Percentiles rank a stretch among this genome's conserved stretches.
phyloP scores from a whole-genome alignment of 768 basidiomycete species.

The Inosperma sp. region DNA sequence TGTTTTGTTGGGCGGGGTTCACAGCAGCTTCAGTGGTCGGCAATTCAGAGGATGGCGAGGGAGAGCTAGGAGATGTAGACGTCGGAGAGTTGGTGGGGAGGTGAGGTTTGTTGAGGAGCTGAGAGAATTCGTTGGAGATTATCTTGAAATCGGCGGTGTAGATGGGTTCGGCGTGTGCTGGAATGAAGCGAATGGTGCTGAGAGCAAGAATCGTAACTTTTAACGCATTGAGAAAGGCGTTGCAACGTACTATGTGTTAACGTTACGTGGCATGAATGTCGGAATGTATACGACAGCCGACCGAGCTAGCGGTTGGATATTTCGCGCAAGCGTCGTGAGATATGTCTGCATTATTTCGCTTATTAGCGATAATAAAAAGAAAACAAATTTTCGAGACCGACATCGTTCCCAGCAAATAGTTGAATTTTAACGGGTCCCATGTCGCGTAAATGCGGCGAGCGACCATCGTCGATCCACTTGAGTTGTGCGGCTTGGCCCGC shows the following conservation, averaged over 20 bases:
- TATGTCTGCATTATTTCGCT: constrained; percentile 30
- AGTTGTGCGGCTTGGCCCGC: constrained; percentile 41
- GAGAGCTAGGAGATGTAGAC: not conserved
- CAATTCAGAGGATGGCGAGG: constrained; percentile 4
- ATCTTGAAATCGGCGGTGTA: constrained; percentile 54
- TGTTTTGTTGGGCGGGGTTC: too few species aligned
- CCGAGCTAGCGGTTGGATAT: constrained; percentile 35
- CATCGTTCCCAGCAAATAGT: constrained; percentile 42
- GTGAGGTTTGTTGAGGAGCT: constrained; percentile 13
- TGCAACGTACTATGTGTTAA: constrained; percentile 29
- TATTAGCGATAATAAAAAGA: not conserved
- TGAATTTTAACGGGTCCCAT: constrained; percentile 44
- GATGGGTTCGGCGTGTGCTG: constrained; percentile 28
- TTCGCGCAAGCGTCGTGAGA: constrained; percentile 40
- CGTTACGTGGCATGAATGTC: constrained; percentile 19
- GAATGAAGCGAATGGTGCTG: constrained; percentile 35
- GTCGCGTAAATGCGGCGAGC: constrained; percentile 35
- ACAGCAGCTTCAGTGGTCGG: too few species aligned
- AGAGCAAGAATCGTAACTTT: not conserved
- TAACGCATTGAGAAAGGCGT: not conserved
- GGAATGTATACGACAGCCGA: constrained; percentile 33
- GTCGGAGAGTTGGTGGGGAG: constrained; percentile 10
- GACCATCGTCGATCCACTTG: constrained; percentile 49
- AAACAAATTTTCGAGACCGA: constrained; percentile 17
- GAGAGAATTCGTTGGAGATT: constrained; percentile 18